These are phyloP conservation scores for Xanthoconium purpureum DNA, from an alignment of 768 basidiomycete species.

Conservation along the genomic window DNA sequence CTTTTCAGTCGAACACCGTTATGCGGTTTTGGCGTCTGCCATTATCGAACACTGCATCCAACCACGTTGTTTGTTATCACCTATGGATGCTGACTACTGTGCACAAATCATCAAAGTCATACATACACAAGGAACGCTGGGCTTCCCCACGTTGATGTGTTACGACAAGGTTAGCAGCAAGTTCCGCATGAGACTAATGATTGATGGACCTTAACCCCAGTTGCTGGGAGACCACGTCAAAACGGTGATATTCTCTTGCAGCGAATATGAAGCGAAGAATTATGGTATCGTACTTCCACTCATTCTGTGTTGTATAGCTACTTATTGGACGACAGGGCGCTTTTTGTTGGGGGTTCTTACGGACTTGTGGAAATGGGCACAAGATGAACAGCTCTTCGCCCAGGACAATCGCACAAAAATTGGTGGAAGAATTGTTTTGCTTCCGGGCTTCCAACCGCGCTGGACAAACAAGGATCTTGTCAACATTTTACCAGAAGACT, in stretches of 20 bases:
- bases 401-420: slow-evolving; percentile 67
- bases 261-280: slow-evolving; percentile 94
- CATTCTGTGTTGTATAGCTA: not conserved
- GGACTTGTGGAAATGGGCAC: slow-evolving; percentile 78
- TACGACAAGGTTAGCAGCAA: slow-evolving; percentile 67
- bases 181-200: not conserved
- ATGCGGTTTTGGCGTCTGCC: slow-evolving; percentile 50
- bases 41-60: slow-evolving; percentile 90
- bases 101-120: slow-evolving; percentile 86
- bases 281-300: slow-evolving; percentile 56
- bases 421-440: slow-evolving; percentile 54
- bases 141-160: slow-evolving; percentile 80
- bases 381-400: slow-evolving; percentile 69
- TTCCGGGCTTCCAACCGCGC: slow-evolving; percentile 68
- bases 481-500: slow-evolving; percentile 42
- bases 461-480: slow-evolving; percentile 44
- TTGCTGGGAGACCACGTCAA: slow-evolving; percentile 83
- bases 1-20: slow-evolving; percentile 32
- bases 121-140: slow-evolving; percentile 84
- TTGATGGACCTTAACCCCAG: slow-evolving; percentile 37
- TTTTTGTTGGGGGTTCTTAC: slow-evolving; percentile 78
- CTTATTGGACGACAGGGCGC: slow-evolving; percentile 53
- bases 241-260: slow-evolving; percentile 85
- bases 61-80: slow-evolving; percentile 89
- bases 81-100: slow-evolving; percentile 95